Evolutionary conservation across 441 rosid species (phyloP), one percentile per base, ranked within the genome.

Genomic region (Brassica hybrid): DNA sequence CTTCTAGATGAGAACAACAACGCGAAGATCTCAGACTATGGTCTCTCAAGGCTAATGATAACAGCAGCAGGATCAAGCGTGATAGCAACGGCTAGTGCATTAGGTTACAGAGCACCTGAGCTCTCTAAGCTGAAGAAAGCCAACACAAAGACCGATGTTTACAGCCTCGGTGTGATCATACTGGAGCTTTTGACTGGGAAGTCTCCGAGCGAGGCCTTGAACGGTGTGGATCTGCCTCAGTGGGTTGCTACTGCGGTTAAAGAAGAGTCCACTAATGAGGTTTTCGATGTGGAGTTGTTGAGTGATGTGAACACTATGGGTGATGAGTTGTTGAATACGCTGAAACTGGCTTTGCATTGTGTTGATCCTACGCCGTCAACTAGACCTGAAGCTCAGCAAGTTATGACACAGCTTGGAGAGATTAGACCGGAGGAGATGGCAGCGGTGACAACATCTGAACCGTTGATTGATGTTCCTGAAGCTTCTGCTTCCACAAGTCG

Each of bases 221-320:
- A 91, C 34, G 95, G 95, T 2, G 86, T 84, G 79, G 98, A 91
- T 82, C 79, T 94, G 85, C 95, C 97, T 6, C 94, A 90, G 16
- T 94, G 98, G 97, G 97, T 92, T 66, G 97, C 98, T 27, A 90
- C 97, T 1, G 89, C 88, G 8, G 97, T 92, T 68, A 92, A 94
- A 79, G 97, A 92, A 76, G 96, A 94, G 59, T 90, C 97, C 90
- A 92, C 96, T 14, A 90, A 90, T 57, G 94, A 94, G 76, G 96
- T 89, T 7, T 92, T 92, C 4, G 97, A 94, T 80, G 74, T 92
- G 83, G 97, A 94, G 85, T 74, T 92, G 21, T 85, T 89, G 91
- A 88, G 78, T 82, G 96, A 90, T 78, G 89, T 90, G 57, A 66
- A 91, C 19, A 72, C 86, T 13, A 85, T 84, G 34, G 93, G 91